Percentiles rank a stretch among this genome's conserved stretches.
Conservation (phyloP, 768 basidiomycete species). For the Russula earlei region DNA sequence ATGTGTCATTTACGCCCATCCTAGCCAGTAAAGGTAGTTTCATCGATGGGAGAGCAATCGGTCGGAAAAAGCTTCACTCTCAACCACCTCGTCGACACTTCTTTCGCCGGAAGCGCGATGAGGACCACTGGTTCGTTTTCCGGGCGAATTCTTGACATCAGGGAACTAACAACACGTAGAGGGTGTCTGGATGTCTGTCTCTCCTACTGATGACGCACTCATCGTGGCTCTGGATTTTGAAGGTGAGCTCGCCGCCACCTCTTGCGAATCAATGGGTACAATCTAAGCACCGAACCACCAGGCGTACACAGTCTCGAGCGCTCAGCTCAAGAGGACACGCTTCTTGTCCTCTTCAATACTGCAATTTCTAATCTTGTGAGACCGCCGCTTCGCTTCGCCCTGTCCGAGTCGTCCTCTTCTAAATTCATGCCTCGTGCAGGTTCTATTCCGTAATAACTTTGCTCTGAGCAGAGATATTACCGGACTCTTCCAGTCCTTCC, state of each 20-base stretch:
- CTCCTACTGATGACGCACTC: conserved; percentile 45
- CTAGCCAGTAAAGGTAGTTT: conserved; percentile 54
- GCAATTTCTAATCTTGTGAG: conserved; percentile 53
- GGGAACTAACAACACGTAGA: conserved; percentile 25
- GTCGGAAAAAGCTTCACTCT: conserved; percentile 53
- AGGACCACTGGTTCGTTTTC: conserved; percentile 37
- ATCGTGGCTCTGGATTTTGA: conserved; percentile 59
- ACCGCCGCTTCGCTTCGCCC: too few species aligned
- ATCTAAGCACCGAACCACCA: conserved; percentile 10
- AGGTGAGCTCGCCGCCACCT: conserved; percentile 27
- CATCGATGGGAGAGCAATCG: conserved; percentile 62
- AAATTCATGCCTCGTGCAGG: conserved; percentile 28
- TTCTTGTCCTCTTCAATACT: conserved; percentile 56
- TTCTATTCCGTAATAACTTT: conserved; percentile 59
- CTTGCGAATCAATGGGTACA: not conserved
- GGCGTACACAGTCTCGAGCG: conserved; percentile 60
- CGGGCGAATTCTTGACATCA: not conserved
- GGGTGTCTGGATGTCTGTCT: conserved; percentile 62
- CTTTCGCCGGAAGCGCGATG: conserved; percentile 60
- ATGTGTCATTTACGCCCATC: not conserved
- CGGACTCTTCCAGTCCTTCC: conserved; percentile 54
- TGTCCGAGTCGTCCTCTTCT: not conserved
- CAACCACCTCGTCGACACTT: conserved; percentile 55
- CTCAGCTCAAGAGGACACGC: conserved; percentile 53
- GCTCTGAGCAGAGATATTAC: conserved; percentile 52